These are phyloP conservation scores for Daldinia grandis DNA, from an alignment of 495 filamentous ascomycete genomes.

Conservation along the genomic window DNA sequence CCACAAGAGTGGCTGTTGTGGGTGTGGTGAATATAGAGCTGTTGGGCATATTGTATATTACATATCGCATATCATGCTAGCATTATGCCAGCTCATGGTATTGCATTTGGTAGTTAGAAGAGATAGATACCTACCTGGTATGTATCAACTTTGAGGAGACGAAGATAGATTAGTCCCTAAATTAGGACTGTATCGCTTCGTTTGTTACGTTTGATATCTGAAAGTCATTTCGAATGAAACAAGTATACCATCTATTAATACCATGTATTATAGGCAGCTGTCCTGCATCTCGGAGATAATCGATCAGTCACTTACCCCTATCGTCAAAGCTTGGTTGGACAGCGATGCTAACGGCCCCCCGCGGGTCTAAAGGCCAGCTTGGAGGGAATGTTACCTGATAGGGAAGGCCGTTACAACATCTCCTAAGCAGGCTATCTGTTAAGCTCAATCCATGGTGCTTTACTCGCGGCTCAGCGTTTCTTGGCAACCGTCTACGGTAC, in stretches of 20 bases:
- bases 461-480: constrained; percentile 20
- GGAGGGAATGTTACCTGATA: constrained; percentile 19
- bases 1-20: not conserved
- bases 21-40: constrained; percentile 17
- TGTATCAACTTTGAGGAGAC: no score
- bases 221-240: not conserved
- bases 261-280: not conserved
- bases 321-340: constrained; percentile 23
- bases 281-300: constrained; percentile 11
- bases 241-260: not conserved
- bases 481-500: not conserved
- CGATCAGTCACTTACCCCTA: constrained; percentile 1
- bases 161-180: not conserved
- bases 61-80: not conserved
- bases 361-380: constrained; percentile 4
- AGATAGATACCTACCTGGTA: no score
- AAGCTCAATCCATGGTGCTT: constrained; percentile 14
- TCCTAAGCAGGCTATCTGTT: not conserved
- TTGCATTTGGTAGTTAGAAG: not conserved
- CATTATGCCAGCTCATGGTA: not conserved
- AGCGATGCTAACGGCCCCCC: constrained; percentile 8
- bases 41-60: constrained; percentile 6
- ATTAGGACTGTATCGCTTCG: not conserved
- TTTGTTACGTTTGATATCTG: not conserved
- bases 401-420: constrained; percentile 29